Evolutionary conservation across 2,329 filamentous ascomycete species (phyloP).

Genomic region (Penicillium sp.): DNA sequence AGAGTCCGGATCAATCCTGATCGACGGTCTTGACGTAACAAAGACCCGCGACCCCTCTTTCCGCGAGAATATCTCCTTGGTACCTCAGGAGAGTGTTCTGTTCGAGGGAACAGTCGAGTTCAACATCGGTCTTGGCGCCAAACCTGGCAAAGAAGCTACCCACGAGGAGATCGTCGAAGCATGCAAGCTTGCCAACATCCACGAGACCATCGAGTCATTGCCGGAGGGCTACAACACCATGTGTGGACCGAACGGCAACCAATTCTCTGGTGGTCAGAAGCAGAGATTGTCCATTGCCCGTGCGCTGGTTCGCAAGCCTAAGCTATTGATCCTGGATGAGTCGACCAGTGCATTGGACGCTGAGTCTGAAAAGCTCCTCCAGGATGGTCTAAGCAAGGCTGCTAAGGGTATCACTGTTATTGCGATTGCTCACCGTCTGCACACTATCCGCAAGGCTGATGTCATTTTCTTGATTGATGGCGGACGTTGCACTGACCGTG

Average conservation of each 20-base stretch:
- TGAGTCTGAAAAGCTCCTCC: constrained; percentile 53
- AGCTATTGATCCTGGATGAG: constrained; percentile 61
- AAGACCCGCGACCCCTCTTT: constrained; percentile 40
- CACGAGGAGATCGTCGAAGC: constrained; percentile 66
- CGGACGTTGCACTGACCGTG: constrained; percentile 62
- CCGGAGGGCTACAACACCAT: constrained; percentile 60
- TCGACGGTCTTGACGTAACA: constrained; percentile 54
- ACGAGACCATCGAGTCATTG: constrained; percentile 64
- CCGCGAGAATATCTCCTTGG: constrained; percentile 48
- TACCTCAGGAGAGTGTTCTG: constrained; percentile 50
- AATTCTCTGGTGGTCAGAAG: constrained; percentile 58
- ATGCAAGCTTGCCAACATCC: constrained; percentile 68
- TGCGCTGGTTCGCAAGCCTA: constrained; percentile 56
- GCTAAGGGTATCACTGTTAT: constrained; percentile 39
- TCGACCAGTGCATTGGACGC: constrained; percentile 61
- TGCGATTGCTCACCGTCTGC: constrained; percentile 44
- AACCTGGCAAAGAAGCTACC: constrained; percentile 56
- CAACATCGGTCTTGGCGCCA: constrained; percentile 48
- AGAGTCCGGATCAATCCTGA: constrained; percentile 50
- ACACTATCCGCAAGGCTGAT: constrained; percentile 67
- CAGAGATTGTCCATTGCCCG: constrained; percentile 61
- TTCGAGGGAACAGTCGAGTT: constrained; percentile 52
- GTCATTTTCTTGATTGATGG: constrained; percentile 76
- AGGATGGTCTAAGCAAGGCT: constrained; percentile 39
- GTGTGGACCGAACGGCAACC: constrained; percentile 54